A percentile compares a stretch with the other conserved stretches of the same genome.
These are phyloP conservation scores for Zangia roseola DNA, from an alignment of 768 basidiomycete species.

Conservation along the genomic window DNA sequence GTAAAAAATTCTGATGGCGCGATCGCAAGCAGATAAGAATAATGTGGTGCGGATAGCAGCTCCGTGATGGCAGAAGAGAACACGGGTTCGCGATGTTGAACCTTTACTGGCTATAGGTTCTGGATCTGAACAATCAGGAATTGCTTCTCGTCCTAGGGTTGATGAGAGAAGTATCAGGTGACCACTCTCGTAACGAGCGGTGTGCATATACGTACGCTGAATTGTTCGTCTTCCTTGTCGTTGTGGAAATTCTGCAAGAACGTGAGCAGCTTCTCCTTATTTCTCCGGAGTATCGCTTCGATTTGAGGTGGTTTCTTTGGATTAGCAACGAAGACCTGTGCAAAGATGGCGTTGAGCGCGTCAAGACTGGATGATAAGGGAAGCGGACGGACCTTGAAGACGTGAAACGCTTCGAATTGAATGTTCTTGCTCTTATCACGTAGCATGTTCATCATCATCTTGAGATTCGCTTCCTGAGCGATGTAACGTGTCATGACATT, in stretches of 20 bases:
- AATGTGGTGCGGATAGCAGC: background rate
- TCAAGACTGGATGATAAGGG: background rate
- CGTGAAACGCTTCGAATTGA: constrained; percentile 99
- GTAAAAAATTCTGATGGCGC: background rate
- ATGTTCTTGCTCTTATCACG: constrained; percentile 99
- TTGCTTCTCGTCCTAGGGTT: constrained; percentile 88
- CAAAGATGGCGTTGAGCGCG: background rate
- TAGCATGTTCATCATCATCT: constrained; percentile 99
- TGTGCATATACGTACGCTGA: constrained; percentile 54
- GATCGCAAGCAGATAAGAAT: constrained; percentile 9
- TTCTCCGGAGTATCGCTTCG: constrained; percentile 83
- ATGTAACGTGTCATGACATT: constrained; percentile 99
- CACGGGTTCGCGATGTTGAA: background rate
- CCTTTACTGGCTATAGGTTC: constrained; percentile 46
- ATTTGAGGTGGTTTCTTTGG: constrained; percentile 98
- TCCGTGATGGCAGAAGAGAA: background rate
- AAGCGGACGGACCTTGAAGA: constrained; percentile 82
- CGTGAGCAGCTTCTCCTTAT: constrained; percentile 87
- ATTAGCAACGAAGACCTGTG: constrained; percentile 95
- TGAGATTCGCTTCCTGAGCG: constrained; percentile 90
- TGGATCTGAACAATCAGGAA: constrained; percentile 94
- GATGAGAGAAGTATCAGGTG: background rate
- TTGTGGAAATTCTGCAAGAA: constrained; percentile 96
- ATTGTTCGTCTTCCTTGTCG: constrained; percentile 98
- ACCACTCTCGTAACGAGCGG: background rate